Evolutionary conservation across 306 rosid genomes (phyloP).

Genomic region (Sphenostylis stenocarpa): DNA sequence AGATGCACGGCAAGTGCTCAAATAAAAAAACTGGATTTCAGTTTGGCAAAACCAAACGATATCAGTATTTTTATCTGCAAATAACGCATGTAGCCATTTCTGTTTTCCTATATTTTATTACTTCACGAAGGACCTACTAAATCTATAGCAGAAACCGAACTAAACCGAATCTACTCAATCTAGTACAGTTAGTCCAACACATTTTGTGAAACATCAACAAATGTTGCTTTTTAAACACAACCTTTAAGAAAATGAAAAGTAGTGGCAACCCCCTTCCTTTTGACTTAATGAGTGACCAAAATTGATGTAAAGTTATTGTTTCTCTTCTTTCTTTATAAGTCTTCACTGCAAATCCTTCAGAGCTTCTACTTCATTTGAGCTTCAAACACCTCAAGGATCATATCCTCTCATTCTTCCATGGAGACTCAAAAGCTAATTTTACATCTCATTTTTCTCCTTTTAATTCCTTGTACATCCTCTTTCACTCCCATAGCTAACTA

Average conservation of each 20-base stretch:
- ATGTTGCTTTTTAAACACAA: not conserved
- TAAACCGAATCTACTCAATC: conserved; percentile 11
- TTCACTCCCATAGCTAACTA: conserved; percentile 70
- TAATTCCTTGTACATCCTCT: conserved; percentile 39
- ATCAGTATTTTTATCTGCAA: not conserved
- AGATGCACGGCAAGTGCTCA: not conserved
- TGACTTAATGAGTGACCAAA: conserved; percentile 25
- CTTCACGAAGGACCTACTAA: not conserved
- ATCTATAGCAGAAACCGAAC: conserved; percentile 20
- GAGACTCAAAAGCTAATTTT: conserved; percentile 26
- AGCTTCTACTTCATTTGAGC: not conserved
- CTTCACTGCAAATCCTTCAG: conserved; percentile 3
- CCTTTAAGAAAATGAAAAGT: not conserved
- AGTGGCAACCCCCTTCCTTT: conserved; percentile 17
- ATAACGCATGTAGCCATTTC: not conserved
- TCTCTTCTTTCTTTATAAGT: not conserved
- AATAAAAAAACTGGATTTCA: not conserved
- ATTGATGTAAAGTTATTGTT: conserved; percentile 8
- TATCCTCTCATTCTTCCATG: conserved; percentile 43
- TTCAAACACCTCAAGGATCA: not conserved
- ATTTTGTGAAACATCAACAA: not conserved
- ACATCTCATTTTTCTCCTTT: conserved; percentile 37
- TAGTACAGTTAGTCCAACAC: conserved; percentile 20
- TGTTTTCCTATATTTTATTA: not conserved
- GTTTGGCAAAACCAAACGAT: not conserved